Evolutionary conservation across 2,329 filamentous ascomycete species (phyloP).

Genomic region (Apiospora rasikravindrae): DNA sequence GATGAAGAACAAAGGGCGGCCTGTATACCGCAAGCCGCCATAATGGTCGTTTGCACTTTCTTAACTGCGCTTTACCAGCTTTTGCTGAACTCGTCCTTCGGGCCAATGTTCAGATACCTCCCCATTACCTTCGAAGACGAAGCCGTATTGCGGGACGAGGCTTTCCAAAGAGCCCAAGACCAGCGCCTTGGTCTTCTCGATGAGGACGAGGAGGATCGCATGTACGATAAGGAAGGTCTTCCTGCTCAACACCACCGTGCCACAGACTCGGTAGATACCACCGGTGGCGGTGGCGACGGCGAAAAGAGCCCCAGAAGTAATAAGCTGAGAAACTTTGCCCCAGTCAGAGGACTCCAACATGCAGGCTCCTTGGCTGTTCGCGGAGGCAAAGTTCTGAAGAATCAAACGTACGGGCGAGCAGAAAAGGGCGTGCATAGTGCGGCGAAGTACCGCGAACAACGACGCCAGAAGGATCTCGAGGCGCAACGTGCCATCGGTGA

Average conservation of each 20-base stretch:
- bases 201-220: conserved; percentile 55
- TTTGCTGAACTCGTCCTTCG: conserved; percentile 81
- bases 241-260: conserved; percentile 49
- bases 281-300: conserved; percentile 41
- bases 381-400: conserved; percentile 54
- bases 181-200: conserved; percentile 66
- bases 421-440: conserved; percentile 48
- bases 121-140: conserved; percentile 97
- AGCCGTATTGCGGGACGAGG: conserved; percentile 86
- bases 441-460: conserved; percentile 52
- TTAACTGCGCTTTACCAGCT: conserved; percentile 81
- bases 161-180: conserved; percentile 81
- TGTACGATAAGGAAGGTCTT: conserved; percentile 47
- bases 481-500: conserved; percentile 76
- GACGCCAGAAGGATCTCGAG: conserved; percentile 68
- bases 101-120: conserved; percentile 83
- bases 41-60: conserved; percentile 78
- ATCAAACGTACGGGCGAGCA: conserved; percentile 50
- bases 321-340: conserved; percentile 41
- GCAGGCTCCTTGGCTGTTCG: conserved; percentile 54
- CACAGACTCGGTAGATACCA: neutral
- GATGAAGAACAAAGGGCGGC: conserved; percentile 56
- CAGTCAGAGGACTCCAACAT: conserved; percentile 53
- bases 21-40: conserved; percentile 78
- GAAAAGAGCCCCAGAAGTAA: conserved; percentile 35